A percentile compares a stretch with the other conserved stretches of the same genome.
Evolutionary conservation across 805 yeast genomes (phyloP).

Genomic region (Candida nonsorbophila): DNA sequence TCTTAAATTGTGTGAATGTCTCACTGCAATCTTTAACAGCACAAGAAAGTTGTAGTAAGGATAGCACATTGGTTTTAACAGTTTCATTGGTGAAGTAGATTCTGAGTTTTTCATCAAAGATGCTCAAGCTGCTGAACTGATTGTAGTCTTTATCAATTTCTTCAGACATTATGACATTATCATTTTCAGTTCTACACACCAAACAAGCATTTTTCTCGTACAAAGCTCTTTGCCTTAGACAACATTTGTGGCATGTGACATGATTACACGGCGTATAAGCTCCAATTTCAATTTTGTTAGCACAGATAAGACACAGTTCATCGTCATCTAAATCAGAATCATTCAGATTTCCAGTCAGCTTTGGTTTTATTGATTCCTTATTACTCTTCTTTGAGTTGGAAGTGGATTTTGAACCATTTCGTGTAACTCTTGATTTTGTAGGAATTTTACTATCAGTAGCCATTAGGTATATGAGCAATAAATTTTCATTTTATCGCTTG

Average conservation of each 20-base stretch:
- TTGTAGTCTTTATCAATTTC: constrained; percentile 29
- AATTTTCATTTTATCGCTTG: constrained; percentile 1
- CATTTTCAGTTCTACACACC: constrained; percentile 74
- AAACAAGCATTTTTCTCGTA: constrained; percentile 72
- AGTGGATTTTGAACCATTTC: constrained; percentile 1
- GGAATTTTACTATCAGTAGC: too few species aligned
- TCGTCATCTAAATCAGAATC: constrained; percentile 20
- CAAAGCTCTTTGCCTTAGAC: constrained; percentile 76
- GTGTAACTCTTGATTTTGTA: constrained; percentile 5
- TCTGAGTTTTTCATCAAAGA: constrained; percentile 41
- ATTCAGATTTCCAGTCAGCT: neutral
- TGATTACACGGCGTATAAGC: constrained; percentile 84
- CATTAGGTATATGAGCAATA: neutral
- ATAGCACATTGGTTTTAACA: constrained; percentile 45
- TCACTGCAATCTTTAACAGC: constrained; percentile 35
- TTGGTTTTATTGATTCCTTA: neutral
- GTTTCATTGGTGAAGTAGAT: constrained; percentile 53
- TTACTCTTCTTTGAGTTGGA: neutral
- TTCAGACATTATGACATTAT: constrained; percentile 54
- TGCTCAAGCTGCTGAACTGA: constrained; percentile 29
- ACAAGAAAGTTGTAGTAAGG: constrained; percentile 54
- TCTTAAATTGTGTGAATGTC: constrained; percentile 46
- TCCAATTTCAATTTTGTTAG: constrained; percentile 57
- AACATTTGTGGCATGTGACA: constrained; percentile 74
- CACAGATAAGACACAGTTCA: constrained; percentile 75